Base-by-base conservation (phyloP, 192 early-diverging fungal genomes). In the Gryganskiella cystojenkinii region DNA sequence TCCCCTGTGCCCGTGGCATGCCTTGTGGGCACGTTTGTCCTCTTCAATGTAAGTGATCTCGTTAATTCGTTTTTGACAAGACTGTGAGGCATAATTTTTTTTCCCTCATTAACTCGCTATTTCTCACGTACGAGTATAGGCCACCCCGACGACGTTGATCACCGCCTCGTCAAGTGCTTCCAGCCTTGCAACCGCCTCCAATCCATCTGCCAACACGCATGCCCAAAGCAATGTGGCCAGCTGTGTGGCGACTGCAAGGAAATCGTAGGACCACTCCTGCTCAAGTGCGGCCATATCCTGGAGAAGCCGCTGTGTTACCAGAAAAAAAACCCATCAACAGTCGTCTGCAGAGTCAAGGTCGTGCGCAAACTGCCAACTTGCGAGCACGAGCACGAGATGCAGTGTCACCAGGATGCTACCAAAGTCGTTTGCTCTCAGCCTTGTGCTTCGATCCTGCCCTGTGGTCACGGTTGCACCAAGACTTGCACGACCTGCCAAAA, bases 1-100 rank as follows among this genome's bases (percentile, higher is more conserved):
- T 49, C 11, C 55, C 71, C n/a, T 90, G 89, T 56, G 70, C 50
- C 27, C 24, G 47, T 14, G 60, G 24, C 35, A 64, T 90, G 55
- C 28, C 53, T 1, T 90, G 89, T 67, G 89, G 89, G 24, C 89
- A 90, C 50, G 34, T 59, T 10, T 78, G 74, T 17, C 74, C 74
- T 1, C 45, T 69, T 3, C 11, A 30, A 17, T 90, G 89, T 80
- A 74, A 71, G 53, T 47, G 59, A 15, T 24, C 3, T 11, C n/a
- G 37, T 11, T 35, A 1, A 28, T 33, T 15, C 19, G 45, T 17
- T 22, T 30, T 66, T 3, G n/a, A 19, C 31, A 43, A 3, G 3
- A 24, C 10, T 28, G n/a, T 9, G 0, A 55, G 2, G 1, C 4
- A 1, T 55, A 0, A 19, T 5, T 3, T 13, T 22, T 28, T 22